Percentiles rank a stretch among this genome's conserved stretches.
phyloP scores from a whole-genome alignment of 2,329 filamentous ascomycete species.

The Sporothrix humicola region DNA sequence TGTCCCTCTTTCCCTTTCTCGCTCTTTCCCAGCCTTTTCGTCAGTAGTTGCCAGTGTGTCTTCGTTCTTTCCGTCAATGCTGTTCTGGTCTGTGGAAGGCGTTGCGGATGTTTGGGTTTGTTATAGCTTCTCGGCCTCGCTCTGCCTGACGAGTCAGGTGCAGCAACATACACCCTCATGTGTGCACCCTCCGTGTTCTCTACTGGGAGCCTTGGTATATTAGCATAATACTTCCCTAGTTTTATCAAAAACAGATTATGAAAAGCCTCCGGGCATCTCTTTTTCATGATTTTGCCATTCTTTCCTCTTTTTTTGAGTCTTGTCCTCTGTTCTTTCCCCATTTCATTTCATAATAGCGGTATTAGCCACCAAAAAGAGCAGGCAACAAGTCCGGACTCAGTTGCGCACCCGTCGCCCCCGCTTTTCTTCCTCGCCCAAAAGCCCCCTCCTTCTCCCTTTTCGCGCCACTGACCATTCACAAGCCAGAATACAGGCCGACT shows the following conservation, averaged over 20 bases:
- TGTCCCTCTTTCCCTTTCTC: background rate
- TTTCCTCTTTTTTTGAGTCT: background rate
- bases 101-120: background rate
- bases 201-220: background rate
- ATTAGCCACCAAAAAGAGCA: constrained; percentile 3
- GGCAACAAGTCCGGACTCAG: background rate
- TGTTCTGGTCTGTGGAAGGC: background rate
- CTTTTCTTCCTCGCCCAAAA: constrained; percentile 18
- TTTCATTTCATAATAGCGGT: background rate
- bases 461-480: constrained; percentile 26
- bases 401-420: background rate
- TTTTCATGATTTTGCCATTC: background rate
- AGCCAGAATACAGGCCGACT: background rate
- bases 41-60: background rate
- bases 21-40: no score
- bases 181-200: background rate
- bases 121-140: background rate
- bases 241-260: no score
- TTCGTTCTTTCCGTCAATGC: constrained; percentile 5
- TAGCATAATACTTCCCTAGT: background rate
- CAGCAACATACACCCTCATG: background rate
- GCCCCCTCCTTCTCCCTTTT: background rate
- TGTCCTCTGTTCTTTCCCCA: constrained; percentile 4
- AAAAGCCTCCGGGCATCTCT: background rate
- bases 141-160: constrained; percentile 15